These are phyloP conservation scores for Colletotrichum shisoi DNA, from an alignment of 2,329 filamentous ascomycete genomes.

Conservation along the genomic window DNA sequence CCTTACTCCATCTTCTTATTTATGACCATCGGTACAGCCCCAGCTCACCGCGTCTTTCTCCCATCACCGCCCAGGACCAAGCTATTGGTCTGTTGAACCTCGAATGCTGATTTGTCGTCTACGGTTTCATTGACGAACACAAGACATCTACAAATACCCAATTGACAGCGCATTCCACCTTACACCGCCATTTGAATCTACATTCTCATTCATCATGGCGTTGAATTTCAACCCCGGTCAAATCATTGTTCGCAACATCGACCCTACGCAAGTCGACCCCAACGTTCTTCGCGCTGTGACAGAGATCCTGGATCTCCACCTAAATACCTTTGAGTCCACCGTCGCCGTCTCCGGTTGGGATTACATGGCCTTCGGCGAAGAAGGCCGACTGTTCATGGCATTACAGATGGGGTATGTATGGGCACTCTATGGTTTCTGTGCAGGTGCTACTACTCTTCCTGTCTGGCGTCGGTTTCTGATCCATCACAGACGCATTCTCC, in stretches of 20 bases:
- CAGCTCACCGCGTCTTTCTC: slow-evolving; percentile 1
- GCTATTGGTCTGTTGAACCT: background rate
- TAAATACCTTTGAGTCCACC: slow-evolving; percentile 34
- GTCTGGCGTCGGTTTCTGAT: slow-evolving; percentile 1
- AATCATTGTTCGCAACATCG: slow-evolving; percentile 28
- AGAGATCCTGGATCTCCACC: slow-evolving; percentile 27
- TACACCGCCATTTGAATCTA: slow-evolving; percentile 14
- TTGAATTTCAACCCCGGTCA: slow-evolving; percentile 31
- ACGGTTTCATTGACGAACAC: background rate
- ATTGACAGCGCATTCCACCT: background rate
- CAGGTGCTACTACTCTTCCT: too few species aligned
- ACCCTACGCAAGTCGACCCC: slow-evolving; percentile 23
- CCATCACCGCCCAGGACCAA: background rate
- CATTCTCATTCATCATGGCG: slow-evolving; percentile 9
- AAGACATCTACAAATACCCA: background rate
- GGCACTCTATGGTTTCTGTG: background rate
- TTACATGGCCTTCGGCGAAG: slow-evolving; percentile 29
- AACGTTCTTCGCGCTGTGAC: slow-evolving; percentile 24
- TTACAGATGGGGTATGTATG: slow-evolving; percentile 29
- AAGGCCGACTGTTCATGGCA: slow-evolving; percentile 33
- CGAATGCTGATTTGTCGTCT: background rate
- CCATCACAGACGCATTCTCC: slow-evolving; percentile 18
- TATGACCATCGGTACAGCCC: slow-evolving; percentile 12
- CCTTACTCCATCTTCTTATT: slow-evolving; percentile 10
- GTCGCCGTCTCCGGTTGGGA: slow-evolving; percentile 26